Conservation (phyloP, 164 flowering plant species). For the Aristolochia fimbriata region DNA sequence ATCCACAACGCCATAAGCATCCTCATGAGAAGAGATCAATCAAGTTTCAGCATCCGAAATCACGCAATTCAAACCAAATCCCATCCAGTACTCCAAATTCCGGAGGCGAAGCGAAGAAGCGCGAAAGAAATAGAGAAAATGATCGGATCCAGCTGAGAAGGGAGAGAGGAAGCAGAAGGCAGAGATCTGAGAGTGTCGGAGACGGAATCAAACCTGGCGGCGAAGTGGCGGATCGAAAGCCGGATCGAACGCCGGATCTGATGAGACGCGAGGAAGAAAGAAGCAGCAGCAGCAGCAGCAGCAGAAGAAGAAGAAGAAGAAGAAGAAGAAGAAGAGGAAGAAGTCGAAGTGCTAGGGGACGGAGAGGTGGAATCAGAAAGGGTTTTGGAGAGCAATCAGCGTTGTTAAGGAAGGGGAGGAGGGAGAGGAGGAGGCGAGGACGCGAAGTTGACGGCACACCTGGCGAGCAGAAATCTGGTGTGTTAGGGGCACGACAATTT, state of each 20-base stretch:
- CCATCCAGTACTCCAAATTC: neutral
- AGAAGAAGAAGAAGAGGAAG: neutral
- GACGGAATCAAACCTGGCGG: neutral
- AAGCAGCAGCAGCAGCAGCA: neutral
- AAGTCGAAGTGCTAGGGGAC: too few species aligned
- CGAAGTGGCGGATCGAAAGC: neutral
- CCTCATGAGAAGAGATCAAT: neutral
- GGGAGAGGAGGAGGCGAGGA: neutral
- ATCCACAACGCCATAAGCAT: neutral
- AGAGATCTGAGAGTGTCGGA: neutral
- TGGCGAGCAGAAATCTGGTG: neutral
- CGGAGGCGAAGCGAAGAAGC: neutral
- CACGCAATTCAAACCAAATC: neutral
- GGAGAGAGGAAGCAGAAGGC: too few species aligned
- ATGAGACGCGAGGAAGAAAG: neutral
- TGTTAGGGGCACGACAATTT: too few species aligned
- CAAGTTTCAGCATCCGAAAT: neutral
- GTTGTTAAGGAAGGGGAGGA: neutral
- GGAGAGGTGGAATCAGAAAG: too few species aligned
- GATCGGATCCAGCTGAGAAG: too few species aligned
- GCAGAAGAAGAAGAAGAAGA: neutral
- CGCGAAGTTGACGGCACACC: slow-evolving; percentile 1
- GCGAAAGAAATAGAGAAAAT: too few species aligned
- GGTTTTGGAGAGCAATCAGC: neutral
- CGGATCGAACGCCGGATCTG: neutral